Base-by-base conservation (phyloP, 129 eudicot genomes). In the Artemisia tridentata region DNA sequence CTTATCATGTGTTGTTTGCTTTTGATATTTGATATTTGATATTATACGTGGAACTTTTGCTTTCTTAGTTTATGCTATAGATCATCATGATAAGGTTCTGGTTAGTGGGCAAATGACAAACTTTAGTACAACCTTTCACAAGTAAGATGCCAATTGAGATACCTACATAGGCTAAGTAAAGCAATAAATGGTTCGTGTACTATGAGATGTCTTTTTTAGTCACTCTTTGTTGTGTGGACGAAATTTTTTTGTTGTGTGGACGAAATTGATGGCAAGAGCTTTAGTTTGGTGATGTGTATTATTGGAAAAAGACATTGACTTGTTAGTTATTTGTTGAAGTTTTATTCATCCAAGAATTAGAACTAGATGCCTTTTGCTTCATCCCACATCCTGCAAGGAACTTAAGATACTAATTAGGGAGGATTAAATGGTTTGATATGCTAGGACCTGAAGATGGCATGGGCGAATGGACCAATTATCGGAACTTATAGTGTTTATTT, bases 1-100 rank as follows among this genome's bases (percentile, higher is more conserved):
- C 23, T 23, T 23, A 63, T 76, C 80, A 61, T 69, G 47, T 68
- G 80, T 76, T 69, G 71, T 53, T 69, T 50, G 63, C 62, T 48
- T 76, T 76, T 63, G n/a, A 9, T 59, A 5, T 45, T 20, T n/a
- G n/a, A n/a, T n/a, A n/a, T n/a, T 69, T 31, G 63, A 54, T 68
- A 60, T 68, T 76, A 70, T 76, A 46, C 65, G 61, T 76, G 34
- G 70, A 21, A 50, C 64, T 60, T 67, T 72, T 59, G 27, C 64
- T 65, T 75, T 63, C 14, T 50, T 65, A 59, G 53, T 56, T 68
- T 74, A 49, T 68, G 60, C 61, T 50, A 13, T 47, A 62, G 67
- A 58, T 76, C 7, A 51, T 51, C n/a, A 51, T 51, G 80, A 76
- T 60, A 68, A 76, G 80, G 63, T 49, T 49, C 34, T 59, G 70